Base-by-base conservation (phyloP, 352 stramenopile genomes). In the Phytophthora chlamydospora region DNA sequence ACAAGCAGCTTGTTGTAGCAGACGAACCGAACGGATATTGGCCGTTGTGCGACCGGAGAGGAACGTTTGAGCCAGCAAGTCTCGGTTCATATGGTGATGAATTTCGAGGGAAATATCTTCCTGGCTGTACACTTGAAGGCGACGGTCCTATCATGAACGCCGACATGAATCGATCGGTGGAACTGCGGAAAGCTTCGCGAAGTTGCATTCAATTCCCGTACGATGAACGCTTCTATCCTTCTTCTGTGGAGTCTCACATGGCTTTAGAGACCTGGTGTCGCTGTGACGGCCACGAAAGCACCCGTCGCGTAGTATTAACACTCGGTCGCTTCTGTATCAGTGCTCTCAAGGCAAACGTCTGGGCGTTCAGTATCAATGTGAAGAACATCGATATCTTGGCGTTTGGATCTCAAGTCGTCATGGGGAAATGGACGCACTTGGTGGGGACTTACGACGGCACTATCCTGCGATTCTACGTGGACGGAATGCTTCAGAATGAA, bases 401-500 rank as follows among this genome's bases (percentile, higher is more conserved):
- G 6, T 78, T 71, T 54, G 84, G 76, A 4, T 65, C 75, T 4
- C 60, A 70, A 31, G 74, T 95, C 4, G 74, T 83, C 7, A 39
- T 87, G 4, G 60, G 84, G 17, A 78, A 89, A 40, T 98, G 92
- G 91, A 90, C 81, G 21, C 80, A 98, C 65, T 53, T 98, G 11
- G 83, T 91, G 3, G 88, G 82, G 2, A 97, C 87, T 27, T 97
- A 90, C 53, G 91, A 98, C 47, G 91, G 93, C 4, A 96, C 87
- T 16, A 83, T 90, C 31, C 36, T 95, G 34, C 70, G 83, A 11
- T 68, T 97, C 11, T 97, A 88, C 55, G 85, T 97, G 11, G 73
- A 97, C 60, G 78, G 83, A 0, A 80, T 78, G 17, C 51, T 93
- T 0, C 73, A 88, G 27, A 85, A 76, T 33, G 85, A 95, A 58